Evolutionary conservation across 2,329 filamentous ascomycete species (phyloP).

Genomic region (Aspergillus hiratsukae): DNA sequence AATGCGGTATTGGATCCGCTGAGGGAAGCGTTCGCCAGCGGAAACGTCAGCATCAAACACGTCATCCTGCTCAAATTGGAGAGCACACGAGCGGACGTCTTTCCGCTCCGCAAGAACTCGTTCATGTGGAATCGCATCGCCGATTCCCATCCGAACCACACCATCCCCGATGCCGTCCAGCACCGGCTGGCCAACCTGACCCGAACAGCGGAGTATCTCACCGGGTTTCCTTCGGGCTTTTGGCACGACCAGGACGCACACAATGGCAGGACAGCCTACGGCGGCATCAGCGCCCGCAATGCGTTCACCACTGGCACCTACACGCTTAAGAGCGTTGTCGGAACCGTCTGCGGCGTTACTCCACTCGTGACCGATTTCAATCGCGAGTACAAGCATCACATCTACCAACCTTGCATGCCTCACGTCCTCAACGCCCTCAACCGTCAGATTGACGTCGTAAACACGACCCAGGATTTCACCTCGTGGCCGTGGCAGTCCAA

Average conservation of each 20-base stretch:
- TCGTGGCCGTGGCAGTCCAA: constrained; percentile 31
- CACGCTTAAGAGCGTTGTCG: constrained; percentile 43
- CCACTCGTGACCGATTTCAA: constrained; percentile 44
- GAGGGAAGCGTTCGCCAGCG: constrained; percentile 23
- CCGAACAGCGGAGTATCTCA: constrained; percentile 25
- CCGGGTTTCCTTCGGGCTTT: constrained; percentile 23
- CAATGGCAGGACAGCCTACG: constrained; percentile 24
- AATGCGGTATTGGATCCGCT: constrained; percentile 20
- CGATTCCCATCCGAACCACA: constrained; percentile 31
- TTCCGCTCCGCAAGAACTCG: constrained; percentile 40
- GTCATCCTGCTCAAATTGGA: constrained; percentile 45
- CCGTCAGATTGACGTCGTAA: constrained; percentile 19
- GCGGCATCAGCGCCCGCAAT: constrained; percentile 41
- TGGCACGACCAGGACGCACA: constrained; percentile 17
- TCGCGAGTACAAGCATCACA: constrained; percentile 37
- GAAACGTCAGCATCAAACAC: constrained; percentile 38
- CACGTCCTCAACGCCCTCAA: constrained; percentile 28
- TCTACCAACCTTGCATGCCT: constrained; percentile 45
- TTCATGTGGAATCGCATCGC: constrained; percentile 34
- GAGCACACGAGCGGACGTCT: constrained; percentile 45
- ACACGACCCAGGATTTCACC: constrained; percentile 21
- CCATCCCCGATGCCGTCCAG: constrained; percentile 30
- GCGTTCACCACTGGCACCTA: constrained; percentile 43
- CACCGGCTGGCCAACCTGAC: constrained; percentile 25
- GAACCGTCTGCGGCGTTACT: constrained; percentile 41